Evolutionary conservation across 306 rosid species (phyloP).

Genomic region (Aeschynomene evenia): DNA sequence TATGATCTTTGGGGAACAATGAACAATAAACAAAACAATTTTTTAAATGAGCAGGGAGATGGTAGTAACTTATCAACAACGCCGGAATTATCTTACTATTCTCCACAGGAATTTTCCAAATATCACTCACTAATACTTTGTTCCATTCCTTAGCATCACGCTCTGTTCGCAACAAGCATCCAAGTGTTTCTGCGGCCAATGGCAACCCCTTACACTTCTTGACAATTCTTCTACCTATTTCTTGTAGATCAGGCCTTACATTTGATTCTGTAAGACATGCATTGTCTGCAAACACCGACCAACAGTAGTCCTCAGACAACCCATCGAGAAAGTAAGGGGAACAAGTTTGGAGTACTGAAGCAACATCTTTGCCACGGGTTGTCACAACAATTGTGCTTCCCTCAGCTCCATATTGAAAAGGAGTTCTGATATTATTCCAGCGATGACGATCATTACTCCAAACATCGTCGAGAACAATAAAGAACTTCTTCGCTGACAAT

Average conservation of each 20-base stretch:
- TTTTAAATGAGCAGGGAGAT: constrained; percentile 33
- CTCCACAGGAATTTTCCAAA: constrained; percentile 5
- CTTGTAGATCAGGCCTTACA: neutral
- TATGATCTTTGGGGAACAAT: constrained; percentile 29
- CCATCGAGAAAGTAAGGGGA: neutral
- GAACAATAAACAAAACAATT: constrained; percentile 47
- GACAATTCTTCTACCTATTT: neutral
- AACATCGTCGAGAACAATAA: neutral
- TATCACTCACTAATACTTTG: neutral
- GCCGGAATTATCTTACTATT: constrained; percentile 7
- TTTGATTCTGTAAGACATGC: neutral
- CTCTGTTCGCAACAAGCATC: constrained; percentile 18
- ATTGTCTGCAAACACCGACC: neutral
- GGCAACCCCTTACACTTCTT: constrained; percentile 42
- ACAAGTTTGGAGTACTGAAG: neutral
- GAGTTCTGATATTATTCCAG: neutral
- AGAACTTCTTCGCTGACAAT: neutral
- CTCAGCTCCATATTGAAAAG: neutral
- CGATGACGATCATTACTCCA: neutral
- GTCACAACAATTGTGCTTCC: neutral
- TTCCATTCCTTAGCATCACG: neutral
- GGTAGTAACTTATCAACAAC: constrained; percentile 35
- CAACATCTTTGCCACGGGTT: neutral
- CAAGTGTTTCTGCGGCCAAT: constrained; percentile 31
- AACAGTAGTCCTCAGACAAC: neutral